These are phyloP conservation scores for Exophiala lecanii-corni DNA, from an alignment of 2,329 filamentous ascomycete species.

Conservation along the genomic window DNA sequence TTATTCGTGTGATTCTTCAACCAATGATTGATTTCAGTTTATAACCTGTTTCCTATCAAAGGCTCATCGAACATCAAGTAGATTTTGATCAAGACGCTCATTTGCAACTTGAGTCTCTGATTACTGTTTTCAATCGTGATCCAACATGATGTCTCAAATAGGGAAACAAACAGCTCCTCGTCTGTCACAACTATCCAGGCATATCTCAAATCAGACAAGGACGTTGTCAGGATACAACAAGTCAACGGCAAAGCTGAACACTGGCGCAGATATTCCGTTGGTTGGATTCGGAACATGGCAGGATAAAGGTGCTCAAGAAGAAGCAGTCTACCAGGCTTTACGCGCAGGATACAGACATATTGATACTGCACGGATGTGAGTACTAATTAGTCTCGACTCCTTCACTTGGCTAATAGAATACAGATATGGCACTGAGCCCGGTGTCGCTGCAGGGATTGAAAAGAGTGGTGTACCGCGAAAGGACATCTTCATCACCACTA, in stretches of 20 bases:
- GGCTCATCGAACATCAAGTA: no score
- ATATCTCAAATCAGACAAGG: slow-evolving; percentile 13
- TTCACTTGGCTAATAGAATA: slow-evolving; percentile 7
- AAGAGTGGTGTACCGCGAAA: slow-evolving; percentile 60
- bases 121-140: no score
- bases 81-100: no score
- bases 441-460: slow-evolving; percentile 61
- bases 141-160: slow-evolving; percentile 15
- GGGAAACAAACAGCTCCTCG: slow-evolving; percentile 5
- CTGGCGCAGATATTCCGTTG: slow-evolving; percentile 43
- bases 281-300: slow-evolving; percentile 53
- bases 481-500: slow-evolving; percentile 63
- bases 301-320: slow-evolving; percentile 47
- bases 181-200: slow-evolving; percentile 13
- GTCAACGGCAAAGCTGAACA: slow-evolving; percentile 37
- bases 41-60: no score
- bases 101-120: no score
- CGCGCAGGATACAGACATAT: slow-evolving; percentile 35
- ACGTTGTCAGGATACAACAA: slow-evolving; percentile 19
- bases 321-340: slow-evolving; percentile 43
- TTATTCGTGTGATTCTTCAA: no score
- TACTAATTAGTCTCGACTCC: slow-evolving; percentile 4
- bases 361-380: slow-evolving; percentile 41
- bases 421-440: slow-evolving; percentile 60
- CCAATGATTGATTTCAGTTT: no score